Conservation (phyloP, 1,284 basidiomycete genomes). For the Dichomitus squalens region DNA sequence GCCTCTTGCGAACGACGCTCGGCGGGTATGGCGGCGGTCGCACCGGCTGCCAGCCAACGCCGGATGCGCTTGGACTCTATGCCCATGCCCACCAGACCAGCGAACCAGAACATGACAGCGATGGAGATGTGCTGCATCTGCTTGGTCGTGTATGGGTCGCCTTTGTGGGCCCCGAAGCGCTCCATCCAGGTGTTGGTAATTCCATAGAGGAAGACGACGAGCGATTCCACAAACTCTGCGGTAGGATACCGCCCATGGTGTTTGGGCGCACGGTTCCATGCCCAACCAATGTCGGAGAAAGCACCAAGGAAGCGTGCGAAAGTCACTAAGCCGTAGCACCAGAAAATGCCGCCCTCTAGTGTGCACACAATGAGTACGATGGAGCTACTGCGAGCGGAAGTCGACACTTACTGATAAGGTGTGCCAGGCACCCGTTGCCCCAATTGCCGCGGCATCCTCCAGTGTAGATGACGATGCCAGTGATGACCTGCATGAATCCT, state of each 20-base stretch:
- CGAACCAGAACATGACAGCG: conserved; percentile 97
- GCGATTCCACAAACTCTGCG: conserved; percentile 88
- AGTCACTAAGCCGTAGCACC: conserved; percentile 86
- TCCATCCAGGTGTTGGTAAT: conserved; percentile 97
- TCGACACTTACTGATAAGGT: conserved; percentile 80
- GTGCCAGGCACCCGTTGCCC: conserved; percentile 86
- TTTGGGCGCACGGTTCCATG: conserved; percentile 81
- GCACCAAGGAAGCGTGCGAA: conserved; percentile 93
- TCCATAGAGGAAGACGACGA: conserved; percentile 90
- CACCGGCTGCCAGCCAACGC: conserved; percentile 65
- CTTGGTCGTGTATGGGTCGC: conserved; percentile 89
- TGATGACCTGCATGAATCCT: conserved; percentile 65
- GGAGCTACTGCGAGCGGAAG: neutral
- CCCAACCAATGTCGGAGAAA: conserved; percentile 90
- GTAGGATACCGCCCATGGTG: conserved; percentile 48
- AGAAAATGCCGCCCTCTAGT: conserved; percentile 86
- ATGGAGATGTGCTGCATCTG: conserved; percentile 96
- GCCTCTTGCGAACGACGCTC: conserved; percentile 41
- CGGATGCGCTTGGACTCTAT: conserved; percentile 81
- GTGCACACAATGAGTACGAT: neutral
- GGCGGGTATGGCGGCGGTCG: conserved; percentile 46
- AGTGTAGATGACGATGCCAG: conserved; percentile 79
- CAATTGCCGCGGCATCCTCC: conserved; percentile 80
- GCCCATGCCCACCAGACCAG: conserved; percentile 87
- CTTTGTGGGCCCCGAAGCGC: conserved; percentile 80